Evolutionary conservation across 805 yeast species (phyloP), one percentile per base, ranked within the genome.

Genomic region (Maudiozyma saulgeensis): DNA sequence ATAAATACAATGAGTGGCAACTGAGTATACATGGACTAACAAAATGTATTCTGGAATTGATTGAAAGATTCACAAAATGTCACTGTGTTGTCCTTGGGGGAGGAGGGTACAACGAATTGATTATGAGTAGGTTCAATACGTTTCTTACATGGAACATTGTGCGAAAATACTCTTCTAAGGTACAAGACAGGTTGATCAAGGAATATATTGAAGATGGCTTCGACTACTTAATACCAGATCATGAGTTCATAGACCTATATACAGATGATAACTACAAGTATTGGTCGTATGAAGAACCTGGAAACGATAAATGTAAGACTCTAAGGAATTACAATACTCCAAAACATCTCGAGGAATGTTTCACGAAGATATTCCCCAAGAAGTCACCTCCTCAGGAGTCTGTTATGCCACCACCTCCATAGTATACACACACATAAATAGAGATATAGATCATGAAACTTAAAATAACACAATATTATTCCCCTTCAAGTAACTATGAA

Each of bases 31-130:
- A 64, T 39, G 85, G 83, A 0, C 68, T 73, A 19, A 73, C 75
- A 0, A 28, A 58, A 1, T 64, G 63, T 6, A 61, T 81, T 4
- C 26, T 59, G 21, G 41, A 49, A 1, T 18, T 63, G 1, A 45
- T 62, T 5, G 52, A 25, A 37, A 55, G 12, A 21, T 75, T 18
- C 44, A 73, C 54, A 48, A 2, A 50, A 54, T 55, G 57, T 46
- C 41, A 61, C 19, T 43, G 59, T 1, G 45, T 56, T 1, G 49
- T 85, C 6, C 67, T 84, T 1, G 91, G 91, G 0, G 93, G 93
- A 2, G 93, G 93, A 2, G 93, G 91, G 0, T 85, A 85, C 59
- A 79, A 82, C 52, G 78, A 74, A 52, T 60, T 70, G 2, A 81
- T 83, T 51, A 73, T 79, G 25, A 80, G 88, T 0, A 73, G 84